Conservation (phyloP, 2,329 filamentous ascomycete species). For the Fusarium falciforme region DNA sequence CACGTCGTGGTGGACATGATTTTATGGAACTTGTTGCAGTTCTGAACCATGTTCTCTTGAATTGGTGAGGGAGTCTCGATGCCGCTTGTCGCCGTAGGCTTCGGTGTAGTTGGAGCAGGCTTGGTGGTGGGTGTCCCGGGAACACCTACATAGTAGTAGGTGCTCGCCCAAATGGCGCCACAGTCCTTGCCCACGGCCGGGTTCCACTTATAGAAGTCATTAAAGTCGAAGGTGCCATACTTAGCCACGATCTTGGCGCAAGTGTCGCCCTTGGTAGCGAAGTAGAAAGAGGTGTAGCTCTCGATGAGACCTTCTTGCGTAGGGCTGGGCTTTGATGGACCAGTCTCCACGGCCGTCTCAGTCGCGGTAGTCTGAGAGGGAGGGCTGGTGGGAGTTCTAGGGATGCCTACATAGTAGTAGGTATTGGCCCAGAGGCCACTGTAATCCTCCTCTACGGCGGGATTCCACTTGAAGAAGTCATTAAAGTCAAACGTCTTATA, state of each 20-base stretch:
- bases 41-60: not conserved
- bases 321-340: not conserved
- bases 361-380: not conserved
- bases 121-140: not conserved
- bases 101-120: not conserved
- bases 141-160: not conserved
- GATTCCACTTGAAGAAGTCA: slow-evolving; percentile 6
- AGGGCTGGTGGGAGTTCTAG: not conserved
- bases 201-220: slow-evolving; percentile 32
- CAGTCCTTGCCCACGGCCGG: not conserved
- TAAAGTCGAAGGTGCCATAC: not conserved
- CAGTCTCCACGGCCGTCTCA: not conserved
- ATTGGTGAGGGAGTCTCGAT: not conserved
- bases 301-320: not conserved
- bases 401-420: slow-evolving; percentile 11
- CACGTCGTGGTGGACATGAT: not conserved
- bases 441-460: not conserved
- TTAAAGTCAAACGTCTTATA: not conserved
- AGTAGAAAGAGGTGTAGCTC: slow-evolving; percentile 24
- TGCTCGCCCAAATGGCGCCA: not conserved
- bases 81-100: not conserved
- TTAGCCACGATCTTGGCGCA: not conserved
- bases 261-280: slow-evolving; percentile 5
- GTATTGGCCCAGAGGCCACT: not conserved
- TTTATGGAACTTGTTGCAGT: not conserved